Base-by-base conservation (phyloP, 306 rosid species). In the Trifolium subterraneum region DNA sequence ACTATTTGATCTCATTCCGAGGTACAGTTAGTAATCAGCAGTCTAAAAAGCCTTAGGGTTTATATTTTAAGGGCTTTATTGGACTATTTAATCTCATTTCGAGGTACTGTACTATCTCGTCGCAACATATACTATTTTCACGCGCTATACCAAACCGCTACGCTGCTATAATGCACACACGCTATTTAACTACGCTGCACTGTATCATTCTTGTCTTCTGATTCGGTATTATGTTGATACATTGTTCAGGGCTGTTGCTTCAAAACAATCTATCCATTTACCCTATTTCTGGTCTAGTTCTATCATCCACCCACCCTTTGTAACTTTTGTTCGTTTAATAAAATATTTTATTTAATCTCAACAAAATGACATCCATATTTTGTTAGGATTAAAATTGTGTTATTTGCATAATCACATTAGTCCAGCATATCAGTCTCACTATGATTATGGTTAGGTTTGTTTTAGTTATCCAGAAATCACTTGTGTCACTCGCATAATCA, bases 301-400 rank as follows among this genome's bases (percentile, higher is more conserved):
- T 54, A 19, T 20, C 14, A 56, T 45, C 63, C 67, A 71, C 48
- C 67, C 56, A 38, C 29, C 18, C 44, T n/a, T 72, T 16, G 10
- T 31, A 39, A 23, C 16, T 6, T 38, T 7, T 66, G 12, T 41
- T 67, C 61, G 33, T 16, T 58, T 14, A 20, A 15, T 31, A 58
- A 55, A 68, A 33, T 45, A 45, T 68, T 10, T 10, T 35, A 20
- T 33, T 69, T 15, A 10, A 47, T 41, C 14, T 50, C 47, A 29
- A 31, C 50, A 61, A 61, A 59, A 48, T 31, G 71, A 48, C 23
- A 62, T 14, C 22, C 22, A n/a, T 7, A n/a, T 48, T n/a, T 15
- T 7, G 9, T 48, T 48, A 15, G 22, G 55, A 48, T 48, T 48
- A n/a, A 48, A n/a, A 48, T 16, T 48, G 55, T 5, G 55, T 15